Conservation (phyloP, 306 rosid genomes). For the Prunus kanzakura region DNA sequence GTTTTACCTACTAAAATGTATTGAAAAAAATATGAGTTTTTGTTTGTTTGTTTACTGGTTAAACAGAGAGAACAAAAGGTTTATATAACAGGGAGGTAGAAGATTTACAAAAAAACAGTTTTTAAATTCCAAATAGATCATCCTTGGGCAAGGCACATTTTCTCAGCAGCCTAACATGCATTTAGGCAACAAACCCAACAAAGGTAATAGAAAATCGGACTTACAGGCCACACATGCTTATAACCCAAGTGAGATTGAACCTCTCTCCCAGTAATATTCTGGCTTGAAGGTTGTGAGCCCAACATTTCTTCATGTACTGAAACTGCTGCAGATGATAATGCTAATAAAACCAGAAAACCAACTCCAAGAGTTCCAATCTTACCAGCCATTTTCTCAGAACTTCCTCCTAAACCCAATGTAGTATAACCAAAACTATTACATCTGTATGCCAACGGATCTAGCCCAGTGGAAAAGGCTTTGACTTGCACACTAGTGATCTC, state of each 20-base stretch:
- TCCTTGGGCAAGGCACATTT: background rate
- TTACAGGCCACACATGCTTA: constrained; percentile 72
- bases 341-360: background rate
- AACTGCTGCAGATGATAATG: constrained; percentile 1
- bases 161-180: background rate
- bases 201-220: background rate
- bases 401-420: background rate
- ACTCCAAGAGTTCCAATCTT: background rate
- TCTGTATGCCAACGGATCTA: too few species aligned
- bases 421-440: background rate
- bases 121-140: background rate
- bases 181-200: background rate
- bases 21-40: too few species aligned
- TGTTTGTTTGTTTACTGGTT: too few species aligned
- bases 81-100: background rate
- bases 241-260: constrained; percentile 25
- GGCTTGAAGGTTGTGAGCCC: background rate
- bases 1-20: too few species aligned
- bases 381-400: background rate
- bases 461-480: too few species aligned
- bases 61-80: background rate
- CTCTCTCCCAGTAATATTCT: background rate
- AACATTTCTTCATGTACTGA: background rate
- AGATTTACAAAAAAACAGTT: background rate
- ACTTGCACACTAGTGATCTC: too few species aligned